Evolutionary conservation across 352 stramenopile genomes (phyloP), one percentile per base, ranked within the genome.

Genomic region (Phytophthora brassicae): DNA sequence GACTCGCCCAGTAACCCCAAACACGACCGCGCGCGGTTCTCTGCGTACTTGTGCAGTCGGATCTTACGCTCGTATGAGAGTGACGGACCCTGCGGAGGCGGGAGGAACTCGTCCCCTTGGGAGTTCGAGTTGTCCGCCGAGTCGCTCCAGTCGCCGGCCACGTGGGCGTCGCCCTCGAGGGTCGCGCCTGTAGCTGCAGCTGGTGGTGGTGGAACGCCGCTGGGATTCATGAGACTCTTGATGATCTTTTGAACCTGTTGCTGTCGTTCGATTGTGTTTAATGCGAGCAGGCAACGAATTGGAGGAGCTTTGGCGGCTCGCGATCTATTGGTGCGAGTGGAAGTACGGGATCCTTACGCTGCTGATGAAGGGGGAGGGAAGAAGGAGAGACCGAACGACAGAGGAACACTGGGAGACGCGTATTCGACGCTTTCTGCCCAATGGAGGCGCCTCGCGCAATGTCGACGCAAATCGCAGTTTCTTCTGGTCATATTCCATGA

Each of bases 1-100:
- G 83, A 76, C 49, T 90, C 82, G 8, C 74, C 76, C 22, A 94
- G 65, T 53, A 94, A 60, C 1, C 82, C 79, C 22, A 94, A 66
- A 63, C 84, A 91, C 65, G 84, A 94, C 2, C 82, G 82, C 36
- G 84, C 84, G 41, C 84, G 81, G 66, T 94, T 94, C 64, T 94
- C 84, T 12, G 84, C 84, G 58, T 94, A 92, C 62, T 92, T 92
- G 68, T 90, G 84, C 14, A 92, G 63, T 2, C 84, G 82, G 48
- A 94, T 92, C 52, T 92, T 90, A 60, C 84, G 82, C 47, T 92
- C 82, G 58, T 92, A 94, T 28, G 84, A 94, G 16, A 94, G 81
- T 46, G 84, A 94, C 49, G 84, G 82, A 2, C 79, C 84, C 51
- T 94, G 83, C 20, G 77, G 67, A 4, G 68, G 66, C 48, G 77